phyloP scores from a whole-genome alignment of 139 green algal species.

The Coelastrella sp. region DNA sequence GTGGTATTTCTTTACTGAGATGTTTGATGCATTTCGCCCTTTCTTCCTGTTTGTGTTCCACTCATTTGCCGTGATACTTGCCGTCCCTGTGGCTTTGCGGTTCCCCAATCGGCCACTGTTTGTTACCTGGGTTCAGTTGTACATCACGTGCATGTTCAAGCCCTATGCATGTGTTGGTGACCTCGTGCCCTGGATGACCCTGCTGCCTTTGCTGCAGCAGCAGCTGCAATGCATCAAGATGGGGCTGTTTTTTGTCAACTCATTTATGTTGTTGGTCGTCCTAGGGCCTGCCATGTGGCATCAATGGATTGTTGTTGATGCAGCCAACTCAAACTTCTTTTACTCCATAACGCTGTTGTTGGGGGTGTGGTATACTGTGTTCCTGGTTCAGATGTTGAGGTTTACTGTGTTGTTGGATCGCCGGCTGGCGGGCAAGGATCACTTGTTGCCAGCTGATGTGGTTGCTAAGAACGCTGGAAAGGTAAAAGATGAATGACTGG shows the following conservation, averaged over 20 bases:
- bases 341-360: slow-evolving; percentile 85
- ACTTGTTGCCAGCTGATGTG: neutral
- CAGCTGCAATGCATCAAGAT: slow-evolving; percentile 56
- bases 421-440: neutral
- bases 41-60: slow-evolving; percentile 75
- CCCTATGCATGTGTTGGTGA: slow-evolving; percentile 77
- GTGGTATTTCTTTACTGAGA: slow-evolving; percentile 87
- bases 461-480: neutral
- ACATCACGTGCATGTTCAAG: slow-evolving; percentile 68
- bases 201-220: slow-evolving; percentile 64
- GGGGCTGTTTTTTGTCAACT: slow-evolving; percentile 64
- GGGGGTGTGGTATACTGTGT: slow-evolving; percentile 69
- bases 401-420: slow-evolving; percentile 43
- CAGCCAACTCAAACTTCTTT: slow-evolving; percentile 89
- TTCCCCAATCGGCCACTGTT: slow-evolving; percentile 72
- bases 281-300: slow-evolving; percentile 75
- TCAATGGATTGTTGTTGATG: slow-evolving; percentile 79
- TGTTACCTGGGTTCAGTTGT: slow-evolving; percentile 57
- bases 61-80: slow-evolving; percentile 53
- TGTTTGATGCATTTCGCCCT: slow-evolving; percentile 69
- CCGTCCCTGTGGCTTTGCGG: slow-evolving; percentile 67
- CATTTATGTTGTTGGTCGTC: slow-evolving; percentile 69
- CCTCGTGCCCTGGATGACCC: slow-evolving; percentile 63
- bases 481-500: neutral
- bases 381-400: slow-evolving; percentile 48